These are phyloP conservation scores for Polyporus tsugae DNA, from an alignment of 1,284 basidiomycete species.

Conservation along the genomic window DNA sequence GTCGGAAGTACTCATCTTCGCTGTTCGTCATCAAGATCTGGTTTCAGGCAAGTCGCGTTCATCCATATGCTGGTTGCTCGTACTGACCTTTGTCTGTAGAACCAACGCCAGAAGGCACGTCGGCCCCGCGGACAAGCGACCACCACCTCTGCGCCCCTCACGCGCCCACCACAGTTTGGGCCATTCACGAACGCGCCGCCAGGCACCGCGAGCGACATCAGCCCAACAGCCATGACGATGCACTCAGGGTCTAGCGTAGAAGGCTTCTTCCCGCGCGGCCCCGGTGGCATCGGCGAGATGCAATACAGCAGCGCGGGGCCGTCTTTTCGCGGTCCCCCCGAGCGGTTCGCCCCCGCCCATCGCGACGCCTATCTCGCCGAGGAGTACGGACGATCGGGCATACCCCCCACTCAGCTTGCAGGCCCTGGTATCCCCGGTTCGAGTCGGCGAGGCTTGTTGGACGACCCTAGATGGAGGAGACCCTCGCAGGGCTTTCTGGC, in stretches of 20 bases:
- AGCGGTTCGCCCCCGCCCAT: conserved; percentile 28
- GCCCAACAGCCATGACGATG: conserved; percentile 21
- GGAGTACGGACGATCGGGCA: conserved; percentile 30
- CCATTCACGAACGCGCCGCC: conserved; percentile 58
- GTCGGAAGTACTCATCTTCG: conserved; percentile 34
- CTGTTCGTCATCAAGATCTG: conserved; percentile 65
- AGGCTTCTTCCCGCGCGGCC: conserved; percentile 26
- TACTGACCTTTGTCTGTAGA: conserved; percentile 52
- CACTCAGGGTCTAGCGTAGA: conserved; percentile 25
- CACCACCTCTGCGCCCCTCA: conserved; percentile 48
- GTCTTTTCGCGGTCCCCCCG: conserved; percentile 29
- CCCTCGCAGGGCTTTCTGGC: conserved; percentile 22
- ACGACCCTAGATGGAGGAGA: conserved; percentile 25
- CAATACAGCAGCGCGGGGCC: conserved; percentile 30
- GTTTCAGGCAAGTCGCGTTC: conserved; percentile 71
- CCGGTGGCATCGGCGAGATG: conserved; percentile 22
- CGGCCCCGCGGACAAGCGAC: conserved; percentile 59
- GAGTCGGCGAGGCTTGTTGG: conserved; percentile 32
- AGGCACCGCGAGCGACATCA: conserved; percentile 29
- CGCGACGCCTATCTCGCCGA: conserved; percentile 34
- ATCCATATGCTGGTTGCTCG: conserved; percentile 19
- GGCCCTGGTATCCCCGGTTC: conserved; percentile 70
- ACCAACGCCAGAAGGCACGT: conserved; percentile 82
- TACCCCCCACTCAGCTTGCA: conserved; percentile 47
- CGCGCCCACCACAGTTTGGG: conserved; percentile 66